Evolutionary conservation across 257 asterid genomes (phyloP).

Genomic region (Vinca minor): DNA sequence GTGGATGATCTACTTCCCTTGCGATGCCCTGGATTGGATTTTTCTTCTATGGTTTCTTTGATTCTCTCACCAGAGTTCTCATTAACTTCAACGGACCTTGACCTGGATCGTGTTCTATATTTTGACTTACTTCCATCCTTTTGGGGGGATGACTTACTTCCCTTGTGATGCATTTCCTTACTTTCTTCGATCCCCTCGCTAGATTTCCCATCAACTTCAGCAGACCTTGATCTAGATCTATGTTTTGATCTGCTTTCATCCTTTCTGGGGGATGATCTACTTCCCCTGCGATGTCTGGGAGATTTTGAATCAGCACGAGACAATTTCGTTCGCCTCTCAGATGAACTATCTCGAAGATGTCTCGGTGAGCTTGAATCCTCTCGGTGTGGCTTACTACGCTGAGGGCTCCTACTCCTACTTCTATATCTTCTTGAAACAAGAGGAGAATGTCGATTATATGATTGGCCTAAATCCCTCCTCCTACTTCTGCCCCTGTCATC

Average conservation of each 20-base stretch:
- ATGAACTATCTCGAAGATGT: slow-evolving; percentile 42
- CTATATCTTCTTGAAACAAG: slow-evolving; percentile 58
- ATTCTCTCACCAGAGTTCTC: slow-evolving; percentile 44
- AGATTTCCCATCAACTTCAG: no score
- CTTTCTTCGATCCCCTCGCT: no score
- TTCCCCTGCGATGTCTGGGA: no score
- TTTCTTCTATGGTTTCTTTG: slow-evolving; percentile 35
- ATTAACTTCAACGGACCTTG: slow-evolving; percentile 61
- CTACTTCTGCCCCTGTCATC: slow-evolving; percentile 52
- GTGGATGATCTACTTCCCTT: no score
- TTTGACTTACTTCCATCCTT: slow-evolving; percentile 53
- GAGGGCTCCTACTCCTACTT: no score
- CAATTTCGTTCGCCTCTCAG: slow-evolving; percentile 42
- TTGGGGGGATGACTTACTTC: slow-evolving; percentile 53
- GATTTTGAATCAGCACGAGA: slow-evolving; percentile 59
- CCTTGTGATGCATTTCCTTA: slow-evolving; percentile 39
- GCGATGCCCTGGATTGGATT: slow-evolving; percentile 33
- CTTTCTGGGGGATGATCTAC: no score
- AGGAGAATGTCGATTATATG: slow-evolving; percentile 41
- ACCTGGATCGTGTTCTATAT: slow-evolving; percentile 59
- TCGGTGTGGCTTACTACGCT: slow-evolving; percentile 43
- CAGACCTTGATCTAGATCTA: no score
- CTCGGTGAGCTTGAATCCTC: slow-evolving; percentile 61
- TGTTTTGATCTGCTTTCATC: no score
- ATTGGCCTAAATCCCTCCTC: slow-evolving; percentile 48